Conservation (phyloP, 1,284 basidiomycete species). For the Agaricales sp. region DNA sequence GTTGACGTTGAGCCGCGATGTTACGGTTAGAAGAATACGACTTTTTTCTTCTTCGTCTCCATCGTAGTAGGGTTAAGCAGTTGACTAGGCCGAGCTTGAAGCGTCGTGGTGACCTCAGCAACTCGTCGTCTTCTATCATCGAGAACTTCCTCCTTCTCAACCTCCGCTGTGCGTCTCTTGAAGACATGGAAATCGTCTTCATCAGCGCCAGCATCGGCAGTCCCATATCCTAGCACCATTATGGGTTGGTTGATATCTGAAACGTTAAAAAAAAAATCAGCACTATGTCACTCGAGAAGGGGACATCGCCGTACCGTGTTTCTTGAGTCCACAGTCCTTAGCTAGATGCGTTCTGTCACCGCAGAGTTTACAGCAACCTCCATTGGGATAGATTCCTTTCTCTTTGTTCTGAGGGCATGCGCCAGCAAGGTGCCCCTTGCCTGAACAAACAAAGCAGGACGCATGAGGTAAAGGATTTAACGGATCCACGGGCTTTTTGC, state of each 20-base stretch:
- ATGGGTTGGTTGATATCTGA: slow-evolving; percentile 25
- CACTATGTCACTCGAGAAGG: neutral
- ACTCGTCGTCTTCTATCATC: slow-evolving; percentile 32
- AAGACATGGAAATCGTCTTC: slow-evolving; percentile 89
- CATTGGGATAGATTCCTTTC: slow-evolving; percentile 85
- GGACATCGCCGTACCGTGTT: slow-evolving; percentile 33
- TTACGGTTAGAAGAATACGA: neutral
- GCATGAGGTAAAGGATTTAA: slow-evolving; percentile 75
- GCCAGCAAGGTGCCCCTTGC: slow-evolving; percentile 73
- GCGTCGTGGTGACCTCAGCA: slow-evolving; percentile 31
- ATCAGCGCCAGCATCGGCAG: slow-evolving; percentile 62
- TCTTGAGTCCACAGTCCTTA: slow-evolving; percentile 66
- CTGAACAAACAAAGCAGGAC: slow-evolving; percentile 84
- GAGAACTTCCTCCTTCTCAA: slow-evolving; percentile 48
- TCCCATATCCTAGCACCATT: slow-evolving; percentile 33
- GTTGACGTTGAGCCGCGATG: no score
- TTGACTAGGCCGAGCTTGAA: slow-evolving; percentile 38
- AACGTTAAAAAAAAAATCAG: neutral
- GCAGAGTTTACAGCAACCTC: slow-evolving; percentile 86
- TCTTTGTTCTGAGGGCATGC: slow-evolving; percentile 74
- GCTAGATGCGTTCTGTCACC: slow-evolving; percentile 79
- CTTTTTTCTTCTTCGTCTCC: neutral
- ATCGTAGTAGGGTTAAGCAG: neutral
- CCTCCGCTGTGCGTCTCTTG: slow-evolving; percentile 48
- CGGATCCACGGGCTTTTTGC: slow-evolving; percentile 58